These are phyloP conservation scores for Amanita rubescens DNA, from an alignment of 768 basidiomycete species.

Conservation along the genomic window DNA sequence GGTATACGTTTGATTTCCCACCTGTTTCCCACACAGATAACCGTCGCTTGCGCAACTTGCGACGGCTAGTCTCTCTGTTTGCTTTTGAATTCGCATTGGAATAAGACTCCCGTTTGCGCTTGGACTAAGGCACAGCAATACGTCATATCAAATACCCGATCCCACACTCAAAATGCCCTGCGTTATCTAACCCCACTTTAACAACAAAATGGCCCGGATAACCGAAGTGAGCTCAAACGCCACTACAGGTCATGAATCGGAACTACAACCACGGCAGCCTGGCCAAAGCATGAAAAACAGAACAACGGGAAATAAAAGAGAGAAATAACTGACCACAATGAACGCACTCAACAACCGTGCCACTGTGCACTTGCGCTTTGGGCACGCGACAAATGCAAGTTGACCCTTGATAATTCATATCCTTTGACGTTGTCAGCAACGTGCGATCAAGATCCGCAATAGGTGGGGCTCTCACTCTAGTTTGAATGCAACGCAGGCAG, in stretches of 20 bases:
- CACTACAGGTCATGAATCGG: conserved; percentile 52
- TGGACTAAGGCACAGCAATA: too few relatives aligned
- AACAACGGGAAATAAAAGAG: not conserved
- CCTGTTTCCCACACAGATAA: too few relatives aligned
- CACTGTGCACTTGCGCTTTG: conserved; percentile 83
- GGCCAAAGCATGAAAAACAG: not conserved
- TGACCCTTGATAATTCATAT: conserved; percentile 99
- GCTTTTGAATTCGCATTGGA: too few relatives aligned
- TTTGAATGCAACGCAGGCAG: conserved; percentile 95
- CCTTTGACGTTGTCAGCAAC: conserved; percentile 36
- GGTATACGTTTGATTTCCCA: too few relatives aligned
- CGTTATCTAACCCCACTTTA: not conserved
- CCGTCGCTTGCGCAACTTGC: too few relatives aligned
- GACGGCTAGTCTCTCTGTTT: too few relatives aligned
- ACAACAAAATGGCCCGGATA: too few relatives aligned
- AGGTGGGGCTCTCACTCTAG: conserved; percentile 49
- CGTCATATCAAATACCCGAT: not conserved
- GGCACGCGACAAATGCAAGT: conserved; percentile 98
- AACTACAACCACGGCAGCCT: conserved; percentile 91
- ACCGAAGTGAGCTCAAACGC: too few relatives aligned
- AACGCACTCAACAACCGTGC: conserved; percentile 92
- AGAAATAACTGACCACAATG: conserved; percentile 77
- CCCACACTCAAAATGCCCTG: too few relatives aligned
- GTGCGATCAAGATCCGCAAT: not conserved
- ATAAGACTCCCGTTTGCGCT: too few relatives aligned